Percentiles rank a stretch among this genome's conserved stretches.
phyloP scores from a whole-genome alignment of 1,284 basidiomycete species.

The Peniophora sp. region DNA sequence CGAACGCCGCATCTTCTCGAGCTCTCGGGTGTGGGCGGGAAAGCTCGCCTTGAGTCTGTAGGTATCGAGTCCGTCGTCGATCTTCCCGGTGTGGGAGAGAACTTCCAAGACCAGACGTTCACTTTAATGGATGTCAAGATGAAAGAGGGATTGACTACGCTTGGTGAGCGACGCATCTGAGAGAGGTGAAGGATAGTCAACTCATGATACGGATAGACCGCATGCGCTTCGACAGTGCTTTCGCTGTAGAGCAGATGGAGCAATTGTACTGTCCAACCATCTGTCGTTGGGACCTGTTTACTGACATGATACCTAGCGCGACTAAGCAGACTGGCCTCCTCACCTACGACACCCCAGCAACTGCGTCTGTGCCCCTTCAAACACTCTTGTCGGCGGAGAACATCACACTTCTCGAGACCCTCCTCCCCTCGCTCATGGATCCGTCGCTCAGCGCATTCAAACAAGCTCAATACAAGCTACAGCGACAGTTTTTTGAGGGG shows the following conservation, averaged over 20 bases:
- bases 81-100: conserved; percentile 28
- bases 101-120: conserved; percentile 17
- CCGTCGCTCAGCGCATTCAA: conserved; percentile 6
- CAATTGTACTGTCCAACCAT: conserved; percentile 6
- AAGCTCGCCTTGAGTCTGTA: conserved; percentile 14
- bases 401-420: conserved; percentile 5
- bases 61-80: conserved; percentile 20
- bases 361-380: conserved; percentile 8
- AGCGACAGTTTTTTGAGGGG: conserved; percentile 8
- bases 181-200: too few relatives aligned
- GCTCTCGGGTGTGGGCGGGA: conserved; percentile 23
- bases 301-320: neutral
- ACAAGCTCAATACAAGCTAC: conserved; percentile 8
- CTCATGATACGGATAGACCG: conserved; percentile 4
- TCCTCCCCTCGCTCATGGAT: conserved; percentile 5
- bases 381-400: conserved; percentile 8
- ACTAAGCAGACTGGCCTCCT: conserved; percentile 5
- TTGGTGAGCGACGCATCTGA: conserved; percentile 2
- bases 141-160: conserved; percentile 8
- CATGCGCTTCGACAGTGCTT: conserved; percentile 9
- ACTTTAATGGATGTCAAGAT: conserved; percentile 9
- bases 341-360: conserved; percentile 12
- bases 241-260: conserved; percentile 5
- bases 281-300: neutral
- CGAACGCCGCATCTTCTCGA: conserved; percentile 28